Percentiles rank a stretch among this genome's conserved stretches.
Evolutionary conservation across 805 yeast species (phyloP).

Genomic region (Nakazawaea laoshanensis): DNA sequence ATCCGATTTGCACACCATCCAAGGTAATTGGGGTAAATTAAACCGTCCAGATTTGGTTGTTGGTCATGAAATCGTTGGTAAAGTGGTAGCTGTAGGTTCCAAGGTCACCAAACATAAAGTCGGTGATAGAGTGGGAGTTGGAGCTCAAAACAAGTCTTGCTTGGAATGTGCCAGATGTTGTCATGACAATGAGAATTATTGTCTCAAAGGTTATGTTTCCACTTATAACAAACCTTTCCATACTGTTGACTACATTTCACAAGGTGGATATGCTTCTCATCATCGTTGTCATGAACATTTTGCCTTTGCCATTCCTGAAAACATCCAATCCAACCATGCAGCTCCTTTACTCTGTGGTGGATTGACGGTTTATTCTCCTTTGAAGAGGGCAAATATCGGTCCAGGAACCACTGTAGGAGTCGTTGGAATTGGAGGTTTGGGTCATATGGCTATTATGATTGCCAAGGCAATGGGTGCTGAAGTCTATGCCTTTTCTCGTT

Average conservation of each 20-base stretch:
- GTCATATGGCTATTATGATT: conserved; percentile 46
- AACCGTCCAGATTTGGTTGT: conserved; percentile 17
- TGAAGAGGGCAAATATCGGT: conserved; percentile 30
- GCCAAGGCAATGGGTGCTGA: conserved; percentile 56
- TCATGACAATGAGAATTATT: conserved; percentile 34
- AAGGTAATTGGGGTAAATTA: conserved; percentile 28
- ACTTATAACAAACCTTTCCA: conserved; percentile 43
- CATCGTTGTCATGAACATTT: conserved; percentile 33
- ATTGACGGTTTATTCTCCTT: conserved; percentile 44
- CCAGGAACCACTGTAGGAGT: conserved; percentile 45
- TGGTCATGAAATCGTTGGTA: conserved; percentile 42
- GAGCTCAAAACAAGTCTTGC: conserved; percentile 34
- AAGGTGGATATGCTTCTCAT: conserved; percentile 45
- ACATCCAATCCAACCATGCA: conserved; percentile 28
- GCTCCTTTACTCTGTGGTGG: conserved; percentile 56
- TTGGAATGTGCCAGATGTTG: conserved; percentile 29
- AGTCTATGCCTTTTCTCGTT: conserved; percentile 49
- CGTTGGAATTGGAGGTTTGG: conserved; percentile 50
- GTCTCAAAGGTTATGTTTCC: conserved; percentile 29
- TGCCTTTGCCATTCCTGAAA: conserved; percentile 41
- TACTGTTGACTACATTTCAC: conserved; percentile 34
- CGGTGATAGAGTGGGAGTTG: conserved; percentile 45
- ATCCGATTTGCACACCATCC: conserved; percentile 37
- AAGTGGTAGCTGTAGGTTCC: conserved; percentile 29
- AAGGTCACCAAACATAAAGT: conserved; percentile 26